A percentile compares a stretch with the other conserved stretches of the same genome.
Conservation (phyloP, 495 filamentous ascomycete species). For the Aspergillus sclerotiicarbonarius region DNA sequence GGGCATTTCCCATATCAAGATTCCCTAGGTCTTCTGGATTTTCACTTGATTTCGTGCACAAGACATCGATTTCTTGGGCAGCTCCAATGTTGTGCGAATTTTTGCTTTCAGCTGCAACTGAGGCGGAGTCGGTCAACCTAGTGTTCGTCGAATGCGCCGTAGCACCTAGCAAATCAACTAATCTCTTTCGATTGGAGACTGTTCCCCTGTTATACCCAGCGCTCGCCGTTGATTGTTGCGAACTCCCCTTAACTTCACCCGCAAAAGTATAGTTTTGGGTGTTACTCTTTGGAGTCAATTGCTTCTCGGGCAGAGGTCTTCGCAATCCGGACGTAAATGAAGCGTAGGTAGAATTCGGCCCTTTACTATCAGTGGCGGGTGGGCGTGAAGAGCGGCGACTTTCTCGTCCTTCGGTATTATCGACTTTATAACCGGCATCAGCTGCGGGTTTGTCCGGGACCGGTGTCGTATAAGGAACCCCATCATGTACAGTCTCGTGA, state of each 20-base stretch:
- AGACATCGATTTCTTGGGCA: neutral
- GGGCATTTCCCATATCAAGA: slow-evolving; percentile 6
- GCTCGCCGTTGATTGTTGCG: neutral
- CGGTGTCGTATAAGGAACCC: neutral
- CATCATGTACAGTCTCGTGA: neutral
- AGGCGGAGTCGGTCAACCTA: neutral
- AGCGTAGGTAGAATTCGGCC: neutral
- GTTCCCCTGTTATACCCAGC: slow-evolving; percentile 3
- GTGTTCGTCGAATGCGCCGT: slow-evolving; percentile 5
- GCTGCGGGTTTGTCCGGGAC: neutral
- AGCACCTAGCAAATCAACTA: slow-evolving; percentile 37
- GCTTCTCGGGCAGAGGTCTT: neutral
- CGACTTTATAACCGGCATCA: neutral
- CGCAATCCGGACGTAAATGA: neutral
- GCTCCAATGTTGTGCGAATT: neutral
- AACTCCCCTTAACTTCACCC: neutral
- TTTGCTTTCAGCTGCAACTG: neutral
- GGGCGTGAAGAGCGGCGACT: neutral
- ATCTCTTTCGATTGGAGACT: slow-evolving; percentile 28
- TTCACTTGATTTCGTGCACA: neutral
- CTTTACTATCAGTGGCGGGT: neutral
- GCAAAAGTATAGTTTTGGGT: neutral
- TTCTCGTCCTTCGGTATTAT: neutral
- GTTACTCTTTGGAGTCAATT: neutral
- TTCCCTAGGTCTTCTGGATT: slow-evolving; percentile 9